These are phyloP conservation scores for Arachis stenosperma DNA, from an alignment of 306 rosid species.

Conservation along the genomic window DNA sequence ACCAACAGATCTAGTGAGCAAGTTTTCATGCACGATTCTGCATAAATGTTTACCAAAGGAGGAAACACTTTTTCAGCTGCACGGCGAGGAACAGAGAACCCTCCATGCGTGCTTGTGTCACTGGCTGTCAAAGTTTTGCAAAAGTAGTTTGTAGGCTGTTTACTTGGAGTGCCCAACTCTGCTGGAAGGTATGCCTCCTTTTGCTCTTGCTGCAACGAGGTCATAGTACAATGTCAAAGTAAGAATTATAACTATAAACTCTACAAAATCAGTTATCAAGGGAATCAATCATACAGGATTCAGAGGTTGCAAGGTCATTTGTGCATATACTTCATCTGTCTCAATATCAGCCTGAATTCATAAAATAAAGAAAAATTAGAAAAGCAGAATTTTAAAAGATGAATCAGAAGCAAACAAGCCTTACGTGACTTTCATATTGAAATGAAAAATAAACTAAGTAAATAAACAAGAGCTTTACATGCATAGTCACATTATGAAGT, in stretches of 20 bases:
- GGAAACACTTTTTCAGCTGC: constrained; percentile 92
- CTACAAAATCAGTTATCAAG: constrained; percentile 21
- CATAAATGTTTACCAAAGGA: constrained; percentile 51
- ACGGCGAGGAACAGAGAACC: constrained; percentile 60
- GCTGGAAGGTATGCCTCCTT: constrained; percentile 56
- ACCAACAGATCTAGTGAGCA: background rate
- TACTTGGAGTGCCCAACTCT: constrained; percentile 52
- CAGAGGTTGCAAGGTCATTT: constrained; percentile 94
- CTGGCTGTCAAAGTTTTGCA: constrained; percentile 97
- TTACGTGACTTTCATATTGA: background rate
- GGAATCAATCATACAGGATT: constrained; percentile 65
- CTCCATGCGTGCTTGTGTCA: constrained; percentile 92
- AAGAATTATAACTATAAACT: constrained; percentile 14
- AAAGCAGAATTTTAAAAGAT: constrained; percentile 23
- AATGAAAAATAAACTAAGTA: constrained; percentile 31
- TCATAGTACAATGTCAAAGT: constrained; percentile 30
- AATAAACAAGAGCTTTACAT: constrained; percentile 59
- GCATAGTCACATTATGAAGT: constrained; percentile 96
- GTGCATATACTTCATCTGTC: constrained; percentile 93
- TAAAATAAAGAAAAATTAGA: constrained; percentile 27
- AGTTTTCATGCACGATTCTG: constrained; percentile 11
- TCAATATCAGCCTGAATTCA: constrained; percentile 84
- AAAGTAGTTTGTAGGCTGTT: constrained; percentile 79
- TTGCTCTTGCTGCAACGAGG: constrained; percentile 51
- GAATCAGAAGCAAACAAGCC: constrained; percentile 36